Conservation (phyloP, 768 basidiomycete species). For the Russula lepida region DNA sequence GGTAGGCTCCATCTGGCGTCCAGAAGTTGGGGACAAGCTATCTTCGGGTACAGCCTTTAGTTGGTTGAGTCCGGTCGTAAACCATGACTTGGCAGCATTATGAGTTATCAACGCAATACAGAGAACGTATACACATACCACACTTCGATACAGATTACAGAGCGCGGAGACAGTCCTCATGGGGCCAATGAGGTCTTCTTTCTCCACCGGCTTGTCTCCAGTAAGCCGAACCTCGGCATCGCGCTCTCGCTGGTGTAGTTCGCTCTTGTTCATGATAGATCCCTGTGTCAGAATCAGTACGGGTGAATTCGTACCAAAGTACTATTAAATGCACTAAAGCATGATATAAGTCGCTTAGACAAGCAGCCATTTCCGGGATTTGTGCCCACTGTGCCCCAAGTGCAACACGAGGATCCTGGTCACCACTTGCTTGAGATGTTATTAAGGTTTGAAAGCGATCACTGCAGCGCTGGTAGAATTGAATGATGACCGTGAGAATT, state of each 20-base stretch:
- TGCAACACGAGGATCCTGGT: constrained; percentile 41
- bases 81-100: constrained; percentile 60
- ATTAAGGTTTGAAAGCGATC: constrained; percentile 77
- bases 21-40: constrained; percentile 41
- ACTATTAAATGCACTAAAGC: constrained; percentile 37
- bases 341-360: constrained; percentile 56
- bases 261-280: constrained; percentile 34
- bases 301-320: neutral
- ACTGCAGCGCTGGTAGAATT: constrained; percentile 92
- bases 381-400: constrained; percentile 80
- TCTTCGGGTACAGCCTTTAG: constrained; percentile 60
- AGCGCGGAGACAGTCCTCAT: constrained; percentile 65
- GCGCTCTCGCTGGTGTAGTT: constrained; percentile 69
- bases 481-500: constrained; percentile 88
- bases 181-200: constrained; percentile 62
- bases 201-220: constrained; percentile 42
- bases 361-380: constrained; percentile 64
- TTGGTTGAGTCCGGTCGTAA: constrained; percentile 58
- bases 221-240: constrained; percentile 67
- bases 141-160: constrained; percentile 74
- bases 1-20: constrained; percentile 41
- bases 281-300: constrained; percentile 29
- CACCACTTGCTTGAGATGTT: constrained; percentile 30
- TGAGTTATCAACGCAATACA: constrained; percentile 2
- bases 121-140: constrained; percentile 45